Evolutionary conservation across 352 stramenopile genomes (phyloP).

Genomic region (Pythium aristosporum): DNA sequence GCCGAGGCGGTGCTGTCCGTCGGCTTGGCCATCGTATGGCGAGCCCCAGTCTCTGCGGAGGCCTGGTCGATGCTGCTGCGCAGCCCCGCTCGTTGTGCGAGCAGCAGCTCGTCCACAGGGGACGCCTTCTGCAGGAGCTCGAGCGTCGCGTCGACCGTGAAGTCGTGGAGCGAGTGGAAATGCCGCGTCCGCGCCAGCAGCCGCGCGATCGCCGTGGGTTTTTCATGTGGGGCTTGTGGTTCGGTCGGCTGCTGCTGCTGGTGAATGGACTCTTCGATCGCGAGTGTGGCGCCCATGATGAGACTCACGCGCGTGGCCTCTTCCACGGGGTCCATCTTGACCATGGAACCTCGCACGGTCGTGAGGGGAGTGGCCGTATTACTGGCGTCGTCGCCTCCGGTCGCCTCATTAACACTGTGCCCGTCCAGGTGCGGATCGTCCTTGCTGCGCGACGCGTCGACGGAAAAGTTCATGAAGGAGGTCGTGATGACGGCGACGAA

Average conservation of each 20-base stretch:
- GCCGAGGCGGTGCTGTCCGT: conserved; percentile 17
- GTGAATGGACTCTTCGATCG: conserved; percentile 56
- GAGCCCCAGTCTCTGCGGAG: neutral
- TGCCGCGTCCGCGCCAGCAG: conserved; percentile 41
- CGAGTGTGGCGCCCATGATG: conserved; percentile 80
- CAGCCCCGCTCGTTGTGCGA: conserved; percentile 1
- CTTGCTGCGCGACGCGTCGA: conserved; percentile 28
- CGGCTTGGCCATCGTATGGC: conserved; percentile 17
- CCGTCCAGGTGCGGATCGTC: neutral
- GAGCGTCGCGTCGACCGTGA: conserved; percentile 65
- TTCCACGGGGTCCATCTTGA: conserved; percentile 52
- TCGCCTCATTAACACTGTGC: conserved; percentile 1
- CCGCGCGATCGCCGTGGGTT: conserved; percentile 4
- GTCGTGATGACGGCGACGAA: conserved; percentile 85
- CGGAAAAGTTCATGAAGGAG: conserved; percentile 80
- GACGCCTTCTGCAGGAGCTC: conserved; percentile 52
- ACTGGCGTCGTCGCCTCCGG: conserved; percentile 26
- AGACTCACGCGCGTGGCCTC: conserved; percentile 79
- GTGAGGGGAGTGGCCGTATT: too few species aligned
- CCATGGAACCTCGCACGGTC: conserved; percentile 24
- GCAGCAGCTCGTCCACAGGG: conserved; percentile 36
- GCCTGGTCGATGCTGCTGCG: too few species aligned
- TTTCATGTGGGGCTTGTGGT: conserved; percentile 3
- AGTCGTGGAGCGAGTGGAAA: conserved; percentile 52
- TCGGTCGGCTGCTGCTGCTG: conserved; percentile 19